Base-by-base conservation (phyloP, 805 yeast genomes). In the Cyberlindnera euphorbiae region DNA sequence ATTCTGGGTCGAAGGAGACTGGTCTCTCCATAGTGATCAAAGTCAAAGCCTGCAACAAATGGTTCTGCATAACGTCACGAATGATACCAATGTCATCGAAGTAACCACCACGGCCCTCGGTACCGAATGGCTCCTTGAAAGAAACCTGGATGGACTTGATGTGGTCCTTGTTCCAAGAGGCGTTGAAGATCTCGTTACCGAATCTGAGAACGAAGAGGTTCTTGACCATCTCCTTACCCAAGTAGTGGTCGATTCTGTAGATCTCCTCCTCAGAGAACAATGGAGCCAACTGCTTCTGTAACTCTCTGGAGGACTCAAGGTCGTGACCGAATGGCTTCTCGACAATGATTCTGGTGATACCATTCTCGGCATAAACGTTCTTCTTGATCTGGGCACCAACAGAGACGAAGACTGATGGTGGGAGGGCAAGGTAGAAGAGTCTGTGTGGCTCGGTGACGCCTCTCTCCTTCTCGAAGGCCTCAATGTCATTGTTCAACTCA, bases 261-360 rank as follows among this genome's bases (percentile, higher is more conserved):
- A 90, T 69, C 67, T 93, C 97, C 4, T 82, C 89, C 64, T 93
- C 98, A 17, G 75, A 63, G 77, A 89, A 90, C 33, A 89, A 64
- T 14, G 97, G 97, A 13, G 89, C 77, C 52, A 93, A 71, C 44
- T 75, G 72, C 38, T 65, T 55, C 67, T 88, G 96, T 57, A 93
- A 69, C 51, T 77, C 80, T 53, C 86, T 75, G 4, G 95, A 78
- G 35, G 87, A 71, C 42, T 71, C 74, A 52, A 93, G 74, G 60
- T 93, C 97, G 60, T 78, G 93, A 45, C 98, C 98, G 58, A 93
- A 93, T 26, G 98, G 98, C 69, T 93, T 93, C 67, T 93, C 98
- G 37, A 93, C 85, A 54, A 93, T 86, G 49, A 93, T 67, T 60
- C 96, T 77, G 25, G 87, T 78, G 36, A 71, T 55, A 35, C 95